Percentiles rank a stretch among this genome's conserved stretches.
phyloP scores from a whole-genome alignment of 345 rosid species.

The Gossypium arboreum region DNA sequence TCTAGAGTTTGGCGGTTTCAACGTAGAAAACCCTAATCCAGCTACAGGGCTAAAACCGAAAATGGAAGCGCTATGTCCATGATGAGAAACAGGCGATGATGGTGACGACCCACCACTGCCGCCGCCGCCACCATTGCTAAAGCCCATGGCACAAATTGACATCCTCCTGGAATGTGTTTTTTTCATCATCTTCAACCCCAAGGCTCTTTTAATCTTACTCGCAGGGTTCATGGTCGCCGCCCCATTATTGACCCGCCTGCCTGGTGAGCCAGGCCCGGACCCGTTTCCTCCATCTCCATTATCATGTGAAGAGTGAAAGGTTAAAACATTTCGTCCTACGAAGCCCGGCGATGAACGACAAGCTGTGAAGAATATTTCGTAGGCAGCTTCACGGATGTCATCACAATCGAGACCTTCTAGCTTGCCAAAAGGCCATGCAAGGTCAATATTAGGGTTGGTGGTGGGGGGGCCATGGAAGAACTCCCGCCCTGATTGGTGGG shows the following conservation, averaged over 20 bases:
- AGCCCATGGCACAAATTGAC: conserved; percentile 29
- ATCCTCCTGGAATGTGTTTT: conserved; percentile 67
- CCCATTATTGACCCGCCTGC: conserved; percentile 30
- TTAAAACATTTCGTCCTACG: conserved; percentile 67
- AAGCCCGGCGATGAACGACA: conserved; percentile 86
- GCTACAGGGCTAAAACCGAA: conserved; percentile 26
- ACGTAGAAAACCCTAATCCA: conserved; percentile 34
- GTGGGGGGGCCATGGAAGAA: conserved; percentile 32
- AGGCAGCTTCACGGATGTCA: conserved; percentile 79
- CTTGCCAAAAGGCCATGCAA: conserved; percentile 70
- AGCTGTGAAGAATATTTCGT: conserved; percentile 82
- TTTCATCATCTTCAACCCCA: conserved; percentile 75
- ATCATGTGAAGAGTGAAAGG: conserved; percentile 51
- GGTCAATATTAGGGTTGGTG: conserved; percentile 36
- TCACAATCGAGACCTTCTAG: conserved; percentile 51
- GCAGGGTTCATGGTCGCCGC: conserved; percentile 62
- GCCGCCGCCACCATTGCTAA: conserved; percentile 23
- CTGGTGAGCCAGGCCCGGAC: conserved; percentile 26
- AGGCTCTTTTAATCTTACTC: conserved; percentile 66
- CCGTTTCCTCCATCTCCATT: conserved; percentile 33
- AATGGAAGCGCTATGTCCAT: conserved; percentile 2
- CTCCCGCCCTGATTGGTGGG: conserved; percentile 49
- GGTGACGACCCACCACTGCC: conserved; percentile 35
- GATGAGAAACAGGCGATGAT: conserved; percentile 41
- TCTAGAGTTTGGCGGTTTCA: conserved; percentile 40